These are phyloP conservation scores for Hypoxylon sp. DNA, from an alignment of 2,329 filamentous ascomycete species.

Conservation along the genomic window DNA sequence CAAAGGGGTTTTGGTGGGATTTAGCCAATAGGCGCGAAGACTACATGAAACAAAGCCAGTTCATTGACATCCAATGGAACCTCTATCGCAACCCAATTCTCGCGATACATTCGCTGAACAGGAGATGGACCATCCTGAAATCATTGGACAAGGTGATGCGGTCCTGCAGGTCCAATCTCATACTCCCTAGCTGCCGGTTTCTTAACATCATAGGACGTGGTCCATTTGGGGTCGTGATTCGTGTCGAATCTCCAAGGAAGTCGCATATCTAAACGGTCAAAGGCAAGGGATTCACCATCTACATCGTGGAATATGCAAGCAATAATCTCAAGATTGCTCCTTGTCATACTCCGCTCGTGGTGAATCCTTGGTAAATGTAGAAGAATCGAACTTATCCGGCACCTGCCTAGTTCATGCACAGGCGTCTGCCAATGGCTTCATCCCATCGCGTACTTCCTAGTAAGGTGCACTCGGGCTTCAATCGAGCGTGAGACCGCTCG, in stretches of 20 bases:
- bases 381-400: constrained; percentile 23
- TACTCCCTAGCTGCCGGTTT: constrained; percentile 38
- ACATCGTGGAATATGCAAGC: constrained; percentile 33
- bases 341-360: constrained; percentile 17
- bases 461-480: constrained; percentile 42
- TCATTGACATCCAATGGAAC: constrained; percentile 51
- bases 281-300: constrained; percentile 32
- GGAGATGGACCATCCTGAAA: constrained; percentile 15
- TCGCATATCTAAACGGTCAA: constrained; percentile 30
- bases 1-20: constrained; percentile 31
- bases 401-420: constrained; percentile 37
- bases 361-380: constrained; percentile 20
- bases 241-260: constrained; percentile 35
- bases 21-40: constrained; percentile 36
- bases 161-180: constrained; percentile 24
- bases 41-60: constrained; percentile 51
- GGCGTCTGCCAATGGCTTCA: constrained; percentile 39
- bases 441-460: constrained; percentile 29
- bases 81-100: constrained; percentile 40
- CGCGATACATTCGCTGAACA: constrained; percentile 45
- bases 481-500: constrained; percentile 48
- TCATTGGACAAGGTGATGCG: constrained; percentile 41
- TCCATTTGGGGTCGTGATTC: constrained; percentile 48
- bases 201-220: constrained; percentile 46
- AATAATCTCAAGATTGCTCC: constrained; percentile 34